Evolutionary conservation across 2,329 filamentous ascomycete genomes (phyloP).

Genomic region (Truncatella angustata): DNA sequence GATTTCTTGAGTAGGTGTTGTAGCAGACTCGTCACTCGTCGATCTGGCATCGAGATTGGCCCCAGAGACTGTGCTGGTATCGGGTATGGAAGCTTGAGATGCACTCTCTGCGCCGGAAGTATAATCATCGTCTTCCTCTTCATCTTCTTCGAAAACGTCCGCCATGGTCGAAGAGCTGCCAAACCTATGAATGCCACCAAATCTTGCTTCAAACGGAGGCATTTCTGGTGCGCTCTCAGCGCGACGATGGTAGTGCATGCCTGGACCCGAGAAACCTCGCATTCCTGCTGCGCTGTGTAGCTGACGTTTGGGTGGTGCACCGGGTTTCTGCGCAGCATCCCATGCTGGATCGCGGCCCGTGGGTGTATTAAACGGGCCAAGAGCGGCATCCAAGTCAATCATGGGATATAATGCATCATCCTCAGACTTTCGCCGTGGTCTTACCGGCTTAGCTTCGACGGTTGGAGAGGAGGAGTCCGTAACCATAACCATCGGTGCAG

Average conservation of each 20-base stretch:
- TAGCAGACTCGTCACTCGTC: slow-evolving; percentile 21
- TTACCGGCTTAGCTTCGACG: slow-evolving; percentile 18
- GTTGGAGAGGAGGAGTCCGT: slow-evolving; percentile 34
- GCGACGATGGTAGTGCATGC: slow-evolving; percentile 74
- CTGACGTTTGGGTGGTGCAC: slow-evolving; percentile 59
- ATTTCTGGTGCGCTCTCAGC: slow-evolving; percentile 80
- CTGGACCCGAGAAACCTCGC: slow-evolving; percentile 65
- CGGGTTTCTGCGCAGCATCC: slow-evolving; percentile 62
- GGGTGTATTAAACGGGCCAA: slow-evolving; percentile 89
- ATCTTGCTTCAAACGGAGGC: slow-evolving; percentile 66
- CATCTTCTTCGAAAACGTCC: slow-evolving; percentile 84
- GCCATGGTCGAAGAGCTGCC: slow-evolving; percentile 74
- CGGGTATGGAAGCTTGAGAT: slow-evolving; percentile 24
- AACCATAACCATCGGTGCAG: slow-evolving; percentile 38
- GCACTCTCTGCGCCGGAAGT: slow-evolving; percentile 20
- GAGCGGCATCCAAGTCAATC: slow-evolving; percentile 90
- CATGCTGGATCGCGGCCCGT: slow-evolving; percentile 61
- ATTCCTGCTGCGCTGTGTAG: slow-evolving; percentile 76
- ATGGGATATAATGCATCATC: slow-evolving; percentile 73
- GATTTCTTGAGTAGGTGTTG: slow-evolving; percentile 30
- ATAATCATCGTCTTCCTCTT: slow-evolving; percentile 55
- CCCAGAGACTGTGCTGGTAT: slow-evolving; percentile 19
- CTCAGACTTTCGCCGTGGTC: slow-evolving; percentile 36
- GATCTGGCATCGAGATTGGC: slow-evolving; percentile 20
- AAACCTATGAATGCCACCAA: slow-evolving; percentile 60